Conservation (phyloP, 2,329 filamentous ascomycete species). For the Neofusicoccum parvum region DNA sequence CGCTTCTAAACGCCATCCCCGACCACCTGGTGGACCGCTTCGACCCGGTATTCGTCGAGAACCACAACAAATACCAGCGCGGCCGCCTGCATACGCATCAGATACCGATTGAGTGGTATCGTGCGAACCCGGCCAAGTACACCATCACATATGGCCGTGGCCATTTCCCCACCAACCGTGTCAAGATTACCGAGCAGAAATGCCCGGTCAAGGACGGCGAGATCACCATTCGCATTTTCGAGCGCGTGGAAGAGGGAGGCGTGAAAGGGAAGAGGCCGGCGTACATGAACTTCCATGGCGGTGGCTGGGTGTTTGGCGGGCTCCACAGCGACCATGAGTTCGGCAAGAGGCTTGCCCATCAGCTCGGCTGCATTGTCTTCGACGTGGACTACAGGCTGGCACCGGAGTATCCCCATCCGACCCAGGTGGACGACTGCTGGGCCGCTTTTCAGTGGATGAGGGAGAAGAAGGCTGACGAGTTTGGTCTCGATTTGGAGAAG, state of each 20-base stretch:
- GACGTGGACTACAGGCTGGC: conserved; percentile 40
- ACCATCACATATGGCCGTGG: conserved; percentile 15
- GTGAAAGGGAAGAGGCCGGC: background rate
- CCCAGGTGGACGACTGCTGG: conserved; percentile 39
- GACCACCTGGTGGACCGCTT: conserved; percentile 10
- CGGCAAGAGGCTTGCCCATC: conserved; percentile 32
- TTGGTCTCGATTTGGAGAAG: conserved; percentile 1
- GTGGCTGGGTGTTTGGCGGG: conserved; percentile 42
- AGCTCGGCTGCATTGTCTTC: conserved; percentile 28
- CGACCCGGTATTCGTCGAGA: conserved; percentile 16
- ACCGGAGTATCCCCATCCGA: conserved; percentile 36
- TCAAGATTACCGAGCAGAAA: conserved; percentile 13
- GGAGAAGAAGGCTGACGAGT: conserved; percentile 14
- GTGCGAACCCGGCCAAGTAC: conserved; percentile 18
- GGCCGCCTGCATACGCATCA: conserved; percentile 19
- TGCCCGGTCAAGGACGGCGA: conserved; percentile 17
- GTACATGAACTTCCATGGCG: conserved; percentile 38
- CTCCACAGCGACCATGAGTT: conserved; percentile 39
- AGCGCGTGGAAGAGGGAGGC: background rate
- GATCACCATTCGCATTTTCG: conserved; percentile 17
- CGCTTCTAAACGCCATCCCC: conserved; percentile 18
- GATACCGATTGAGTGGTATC: conserved; percentile 17
- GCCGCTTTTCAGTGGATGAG: conserved; percentile 34
- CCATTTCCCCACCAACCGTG: conserved; percentile 9
- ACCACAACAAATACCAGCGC: conserved; percentile 16